Evolutionary conservation across 225 moss, liverwort and hornwort genomes (phyloP), one percentile per base, ranked within the genome.

Genomic region (Lunularia cruciata): DNA sequence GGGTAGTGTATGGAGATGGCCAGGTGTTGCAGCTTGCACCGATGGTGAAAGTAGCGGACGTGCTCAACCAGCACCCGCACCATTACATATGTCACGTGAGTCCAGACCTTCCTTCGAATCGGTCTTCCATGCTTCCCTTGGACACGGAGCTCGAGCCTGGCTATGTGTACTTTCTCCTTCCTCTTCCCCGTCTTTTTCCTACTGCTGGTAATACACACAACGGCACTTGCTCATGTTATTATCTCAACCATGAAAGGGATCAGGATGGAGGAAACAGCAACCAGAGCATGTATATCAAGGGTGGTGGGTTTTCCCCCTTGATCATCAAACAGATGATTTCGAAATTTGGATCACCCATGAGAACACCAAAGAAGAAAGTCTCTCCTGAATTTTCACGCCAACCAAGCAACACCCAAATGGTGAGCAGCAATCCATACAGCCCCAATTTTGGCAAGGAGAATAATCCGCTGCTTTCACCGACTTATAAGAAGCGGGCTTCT

Each of bases 1-100:
- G 79, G 68, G 85, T 95, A 4, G 85, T 95, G 7, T 83, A 89
- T 25, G 85, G 89, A 1, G 94, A 91, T 22, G 94, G 91, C 8
- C 91, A 87, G 42, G 79, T 95, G 11, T 73, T 89, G 57, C 71
- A 80, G 10, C 32, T 87, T 5, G 23, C 51, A 0, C 83, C 83
- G 2, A 86, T 87, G 0, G 83, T 86, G 43, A 89, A 78, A 3
- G 94, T 95, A 14, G 86, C 74, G 0, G 91, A 89, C 55, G 38
- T 95, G 9, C 83, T 95, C 8, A 66, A 59, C 52, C 71, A 40
- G 48, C 81, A 95, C 68, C 91, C 94, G 0, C 94, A 95, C 32
- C 91, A 95, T 72, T 95, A 91, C 70, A 77, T 95, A 0, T 89
- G 89, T n/a, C 82, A 89, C 54, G 85, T 86, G 70, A 85, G 83